phyloP scores from a whole-genome alignment of 768 basidiomycete genomes.

The Amanita molliuscula region DNA sequence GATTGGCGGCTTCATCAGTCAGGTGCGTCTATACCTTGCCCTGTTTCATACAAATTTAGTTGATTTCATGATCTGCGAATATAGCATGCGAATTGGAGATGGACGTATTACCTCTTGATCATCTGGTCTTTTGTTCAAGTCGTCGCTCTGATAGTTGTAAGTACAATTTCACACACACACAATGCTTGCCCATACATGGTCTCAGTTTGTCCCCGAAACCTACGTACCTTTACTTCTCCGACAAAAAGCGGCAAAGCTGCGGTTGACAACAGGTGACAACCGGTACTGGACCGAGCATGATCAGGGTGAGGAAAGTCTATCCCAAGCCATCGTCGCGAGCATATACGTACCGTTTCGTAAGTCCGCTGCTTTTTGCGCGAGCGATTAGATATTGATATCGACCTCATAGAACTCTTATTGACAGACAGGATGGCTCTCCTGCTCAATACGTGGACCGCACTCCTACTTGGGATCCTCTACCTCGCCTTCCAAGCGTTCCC shows the following conservation, averaged over 20 bases:
- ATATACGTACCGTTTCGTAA: constrained; percentile 65
- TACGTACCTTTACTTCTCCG: constrained; percentile 52
- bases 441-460: constrained; percentile 54
- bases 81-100: constrained; percentile 55
- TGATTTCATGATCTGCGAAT: too few relatives aligned
- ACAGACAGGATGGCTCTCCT: constrained; percentile 71
- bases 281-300: constrained; percentile 56
- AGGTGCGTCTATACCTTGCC: background rate
- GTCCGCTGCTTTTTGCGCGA: constrained; percentile 11
- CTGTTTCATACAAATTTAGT: background rate
- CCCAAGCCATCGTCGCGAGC: constrained; percentile 40
- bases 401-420: constrained; percentile 40
- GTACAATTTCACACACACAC: constrained; percentile 8
- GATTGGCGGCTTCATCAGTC: constrained; percentile 38
- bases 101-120: constrained; percentile 64
- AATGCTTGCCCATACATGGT: background rate
- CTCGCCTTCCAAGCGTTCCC: constrained; percentile 55
- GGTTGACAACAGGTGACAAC: constrained; percentile 43
- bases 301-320: constrained; percentile 30
- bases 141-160: constrained; percentile 39
- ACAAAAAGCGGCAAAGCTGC: constrained; percentile 47
- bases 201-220: constrained; percentile 63
- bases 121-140: constrained; percentile 60
- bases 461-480: constrained; percentile 53
- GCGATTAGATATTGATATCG: background rate